Base-by-base conservation (phyloP, 2,329 filamentous ascomycete genomes). In the Fusarium pseudoanthophilum region DNA sequence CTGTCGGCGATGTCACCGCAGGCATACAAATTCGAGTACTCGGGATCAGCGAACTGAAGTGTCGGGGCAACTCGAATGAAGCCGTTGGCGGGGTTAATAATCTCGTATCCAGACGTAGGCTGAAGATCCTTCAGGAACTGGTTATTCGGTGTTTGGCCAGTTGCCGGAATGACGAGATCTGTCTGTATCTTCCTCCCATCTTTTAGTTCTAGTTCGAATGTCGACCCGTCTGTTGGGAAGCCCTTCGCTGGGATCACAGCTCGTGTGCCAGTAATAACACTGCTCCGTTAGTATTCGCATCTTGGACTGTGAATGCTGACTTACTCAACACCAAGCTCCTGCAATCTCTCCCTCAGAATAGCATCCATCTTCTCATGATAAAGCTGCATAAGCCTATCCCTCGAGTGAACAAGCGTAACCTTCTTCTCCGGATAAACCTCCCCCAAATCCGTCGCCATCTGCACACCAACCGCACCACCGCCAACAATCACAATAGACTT, bases 1-100 rank as follows among this genome's bases (percentile, higher is more conserved):
- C 65, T 77, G 4, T 78, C 76, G 13, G 76, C 76, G 21, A 78
- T 76, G 16, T 78, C 76, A 9, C 76, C 76, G 6, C 76, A 77
- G 1, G 76, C 76, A 4, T 68, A 78, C 7, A 78, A 24, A 16
- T 78, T 78, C 1, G 75, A 37, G 24, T 77, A 78, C 34, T 60
- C 63, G 11, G 76, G 69, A 6, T 78, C 75, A 7, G 74, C 60
- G 13, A 78, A 78, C 16, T 78, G 76, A 1, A 78, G 46, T 0
- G 68, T 78, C 2, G 76, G 65, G 0, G 67, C 56, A 3, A 78
- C 74, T 32, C 68, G 69, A 46, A 78, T 74, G 40, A 78, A 78
- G 2, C 76, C 76, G 5, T 78, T 78, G 21, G 58, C 28, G 1
- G 64, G 58, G n/a, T 77, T 78, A 9, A 71, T 24, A 1, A 78